phyloP scores from a whole-genome alignment of 805 yeast species.

The Candida ficus region DNA sequence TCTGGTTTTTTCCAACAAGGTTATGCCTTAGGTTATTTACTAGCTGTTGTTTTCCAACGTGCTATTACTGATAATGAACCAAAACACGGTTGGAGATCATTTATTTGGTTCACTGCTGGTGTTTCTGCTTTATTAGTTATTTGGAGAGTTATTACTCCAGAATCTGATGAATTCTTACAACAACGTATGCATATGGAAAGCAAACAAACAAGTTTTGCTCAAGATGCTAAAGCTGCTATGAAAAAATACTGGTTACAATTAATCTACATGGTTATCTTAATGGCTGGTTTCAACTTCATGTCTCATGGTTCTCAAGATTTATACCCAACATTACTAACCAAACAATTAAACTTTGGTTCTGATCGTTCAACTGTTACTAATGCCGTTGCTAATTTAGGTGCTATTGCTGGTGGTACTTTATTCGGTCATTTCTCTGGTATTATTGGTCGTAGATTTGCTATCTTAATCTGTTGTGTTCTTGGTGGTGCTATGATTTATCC shows the following conservation, averaged over 20 bases:
- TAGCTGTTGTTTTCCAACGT: conserved; percentile 61
- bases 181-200: conserved; percentile 33
- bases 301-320: conserved; percentile 63
- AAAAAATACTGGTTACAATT: conserved; percentile 54
- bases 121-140: conserved; percentile 36
- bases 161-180: conserved; percentile 46
- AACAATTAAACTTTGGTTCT: conserved; percentile 37
- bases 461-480: conserved; percentile 44
- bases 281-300: conserved; percentile 61
- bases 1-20: conserved; percentile 78
- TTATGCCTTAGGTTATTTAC: conserved; percentile 63
- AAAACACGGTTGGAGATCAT: conserved; percentile 48
- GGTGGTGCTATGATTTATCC: conserved; percentile 65
- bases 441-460: conserved; percentile 49
- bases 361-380: conserved; percentile 50
- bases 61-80: conserved; percentile 51
- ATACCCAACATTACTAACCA: conserved; percentile 48
- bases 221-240: conserved; percentile 29
- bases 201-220: conserved; percentile 28
- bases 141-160: conserved; percentile 42
- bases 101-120: conserved; percentile 70
- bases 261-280: conserved; percentile 49
- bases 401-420: conserved; percentile 48
- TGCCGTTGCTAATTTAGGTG: conserved; percentile 55
- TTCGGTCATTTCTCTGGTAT: conserved; percentile 53